Evolutionary conservation across 345 rosid genomes (phyloP).

Genomic region (Sapria himalayana): DNA sequence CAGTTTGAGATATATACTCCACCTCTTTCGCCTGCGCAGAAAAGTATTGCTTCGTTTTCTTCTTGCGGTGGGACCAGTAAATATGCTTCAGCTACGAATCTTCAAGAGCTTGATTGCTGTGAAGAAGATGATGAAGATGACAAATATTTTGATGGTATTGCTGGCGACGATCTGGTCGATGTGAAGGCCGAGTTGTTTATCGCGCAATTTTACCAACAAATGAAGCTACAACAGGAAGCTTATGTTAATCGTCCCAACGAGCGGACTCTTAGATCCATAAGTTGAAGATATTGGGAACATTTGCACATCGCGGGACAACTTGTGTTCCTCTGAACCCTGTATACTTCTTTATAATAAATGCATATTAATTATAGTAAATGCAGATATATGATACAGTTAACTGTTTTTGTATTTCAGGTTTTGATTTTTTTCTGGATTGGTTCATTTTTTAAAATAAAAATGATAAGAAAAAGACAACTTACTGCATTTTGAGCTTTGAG

Average conservation of each 20-base stretch:
- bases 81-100: slow-evolving; percentile 11
- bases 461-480: no score
- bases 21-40: slow-evolving; percentile 5
- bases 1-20: slow-evolving; percentile 8
- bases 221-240: slow-evolving; percentile 8
- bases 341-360: no score
- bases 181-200: slow-evolving; percentile 12
- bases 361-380: no score
- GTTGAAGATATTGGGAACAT: no score
- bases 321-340: no score
- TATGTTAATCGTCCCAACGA: background rate
- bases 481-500: no score
- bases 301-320: no score
- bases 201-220: slow-evolving; percentile 10
- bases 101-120: slow-evolving; percentile 4
- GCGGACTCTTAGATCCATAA: no score
- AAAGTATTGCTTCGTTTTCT: slow-evolving; percentile 4
- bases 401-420: no score
- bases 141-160: background rate
- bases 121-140: background rate
- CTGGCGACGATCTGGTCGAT: slow-evolving; percentile 10
- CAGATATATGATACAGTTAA: no score
- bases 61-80: slow-evolving; percentile 6
- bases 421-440: no score
- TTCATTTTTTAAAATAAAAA: no score